A percentile compares a stretch with the other conserved stretches of the same genome.
These are phyloP conservation scores for Tetrapyrgos nigripes DNA, from an alignment of 1,284 basidiomycete species.

Conservation along the genomic window DNA sequence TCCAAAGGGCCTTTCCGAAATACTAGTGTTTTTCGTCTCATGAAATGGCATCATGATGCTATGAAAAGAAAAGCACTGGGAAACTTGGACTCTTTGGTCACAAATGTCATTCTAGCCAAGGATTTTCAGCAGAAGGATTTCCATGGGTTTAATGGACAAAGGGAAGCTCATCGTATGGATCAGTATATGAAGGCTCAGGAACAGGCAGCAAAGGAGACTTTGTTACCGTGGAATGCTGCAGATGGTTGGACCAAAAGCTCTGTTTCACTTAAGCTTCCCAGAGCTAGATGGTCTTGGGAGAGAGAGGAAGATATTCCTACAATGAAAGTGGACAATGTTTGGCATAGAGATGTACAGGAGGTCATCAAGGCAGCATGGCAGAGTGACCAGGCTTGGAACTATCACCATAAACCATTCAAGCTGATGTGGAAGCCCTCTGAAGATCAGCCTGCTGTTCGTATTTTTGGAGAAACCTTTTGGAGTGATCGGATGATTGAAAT, in stretches of 20 bases:
- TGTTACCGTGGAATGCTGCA: not conserved
- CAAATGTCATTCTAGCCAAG: no score
- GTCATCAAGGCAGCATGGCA: slow-evolving; percentile 31
- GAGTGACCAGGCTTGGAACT: slow-evolving; percentile 20
- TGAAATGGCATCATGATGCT: no score
- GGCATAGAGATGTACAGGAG: slow-evolving; percentile 25
- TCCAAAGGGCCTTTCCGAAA: no score
- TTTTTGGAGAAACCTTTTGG: slow-evolving; percentile 37
- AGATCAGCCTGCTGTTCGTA: slow-evolving; percentile 6
- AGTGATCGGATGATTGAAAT: no score
- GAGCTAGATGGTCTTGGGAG: not conserved
- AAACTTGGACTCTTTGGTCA: no score
- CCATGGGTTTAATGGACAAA: no score
- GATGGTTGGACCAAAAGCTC: not conserved
- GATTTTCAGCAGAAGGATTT: no score
- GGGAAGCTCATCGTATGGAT: no score
- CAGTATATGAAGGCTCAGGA: no score
- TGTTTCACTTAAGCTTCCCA: not conserved
- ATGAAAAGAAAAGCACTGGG: no score
- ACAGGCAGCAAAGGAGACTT: no score
- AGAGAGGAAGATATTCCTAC: not conserved
- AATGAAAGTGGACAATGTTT: not conserved
- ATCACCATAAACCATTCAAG: slow-evolving; percentile 33
- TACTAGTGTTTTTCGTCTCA: no score
- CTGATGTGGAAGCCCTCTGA: slow-evolving; percentile 27